Evolutionary conservation across 1,284 basidiomycete species (phyloP).

Genomic region (Lentinula novae-zelandiae): DNA sequence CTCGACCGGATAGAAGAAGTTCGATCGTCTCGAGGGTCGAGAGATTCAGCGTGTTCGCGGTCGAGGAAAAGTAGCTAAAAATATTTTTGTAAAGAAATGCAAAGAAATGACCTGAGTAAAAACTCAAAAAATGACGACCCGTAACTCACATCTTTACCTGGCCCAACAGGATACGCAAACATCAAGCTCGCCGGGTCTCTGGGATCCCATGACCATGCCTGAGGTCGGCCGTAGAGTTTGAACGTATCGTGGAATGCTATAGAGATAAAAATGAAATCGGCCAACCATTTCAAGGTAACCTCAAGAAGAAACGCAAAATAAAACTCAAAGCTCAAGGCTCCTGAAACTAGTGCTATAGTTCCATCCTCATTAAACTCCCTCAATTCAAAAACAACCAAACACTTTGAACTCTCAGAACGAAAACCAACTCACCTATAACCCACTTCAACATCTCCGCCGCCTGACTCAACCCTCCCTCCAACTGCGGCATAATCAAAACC

Average conservation of each 20-base stretch:
- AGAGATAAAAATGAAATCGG: no score
- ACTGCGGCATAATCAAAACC: constrained; percentile 85
- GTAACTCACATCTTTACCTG: constrained; percentile 61
- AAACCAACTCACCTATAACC: constrained; percentile 70
- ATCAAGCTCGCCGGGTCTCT: constrained; percentile 72
- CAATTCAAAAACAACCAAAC: no score
- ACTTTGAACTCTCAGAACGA: neutral
- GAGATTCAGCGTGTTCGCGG: constrained; percentile 74
- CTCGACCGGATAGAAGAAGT: constrained; percentile 66
- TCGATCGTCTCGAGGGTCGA: constrained; percentile 78
- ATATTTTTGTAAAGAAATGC: neutral
- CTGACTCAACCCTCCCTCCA: constrained; percentile 39
- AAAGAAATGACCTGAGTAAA: constrained; percentile 2
- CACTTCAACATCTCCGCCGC: constrained; percentile 88
- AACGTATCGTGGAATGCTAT: constrained; percentile 84
- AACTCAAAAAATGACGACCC: neutral
- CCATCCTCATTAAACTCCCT: no score
- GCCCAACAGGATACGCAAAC: constrained; percentile 81
- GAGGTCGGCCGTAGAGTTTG: constrained; percentile 81
- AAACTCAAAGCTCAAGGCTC: no score
- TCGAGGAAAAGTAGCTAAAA: constrained; percentile 82
- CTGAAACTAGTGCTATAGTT: no score
- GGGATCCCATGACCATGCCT: constrained; percentile 84
- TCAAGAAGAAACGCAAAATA: no score
- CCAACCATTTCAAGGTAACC: no score